Evolutionary conservation across 1,284 basidiomycete genomes (phyloP).

Genomic region (Ceratobasidium papillatum): DNA sequence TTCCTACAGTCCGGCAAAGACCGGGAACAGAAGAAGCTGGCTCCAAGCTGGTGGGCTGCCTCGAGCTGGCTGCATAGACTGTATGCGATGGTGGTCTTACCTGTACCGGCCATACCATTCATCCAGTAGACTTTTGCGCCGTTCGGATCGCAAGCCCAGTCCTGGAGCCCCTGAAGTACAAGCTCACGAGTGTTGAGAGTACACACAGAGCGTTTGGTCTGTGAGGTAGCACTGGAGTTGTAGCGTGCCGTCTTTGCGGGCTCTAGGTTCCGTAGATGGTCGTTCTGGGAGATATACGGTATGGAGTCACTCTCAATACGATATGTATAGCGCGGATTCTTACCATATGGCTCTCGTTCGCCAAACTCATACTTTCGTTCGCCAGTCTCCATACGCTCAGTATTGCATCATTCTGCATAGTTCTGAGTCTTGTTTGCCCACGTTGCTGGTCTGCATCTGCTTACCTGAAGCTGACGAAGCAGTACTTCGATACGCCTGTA

Average conservation of each 20-base stretch:
- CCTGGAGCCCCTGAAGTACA: background rate
- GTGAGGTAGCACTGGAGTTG: background rate
- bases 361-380: background rate
- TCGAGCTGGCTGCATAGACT: slow-evolving; percentile 25
- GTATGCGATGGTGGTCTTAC: slow-evolving; percentile 47
- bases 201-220: background rate
- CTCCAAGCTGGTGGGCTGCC: background rate
- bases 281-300: background rate
- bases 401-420: background rate
- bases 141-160: background rate
- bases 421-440: background rate
- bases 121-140: slow-evolving; percentile 17
- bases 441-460: too few relatives aligned
- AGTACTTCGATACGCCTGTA: background rate
- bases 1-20: background rate
- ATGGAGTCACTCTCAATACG: too few relatives aligned
- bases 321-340: too few relatives aligned
- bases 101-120: slow-evolving; percentile 45
- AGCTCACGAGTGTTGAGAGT: slow-evolving; percentile 5
- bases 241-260: background rate
- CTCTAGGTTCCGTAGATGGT: background rate
- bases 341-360: too few relatives aligned
- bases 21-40: slow-evolving; percentile 29
- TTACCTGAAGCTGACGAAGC: background rate
- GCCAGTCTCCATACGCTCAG: background rate